A percentile compares a stretch with the other conserved stretches of the same genome.
These are phyloP conservation scores for Neurospora sp. DNA, from an alignment of 495 filamentous ascomycete species.

Conservation along the genomic window DNA sequence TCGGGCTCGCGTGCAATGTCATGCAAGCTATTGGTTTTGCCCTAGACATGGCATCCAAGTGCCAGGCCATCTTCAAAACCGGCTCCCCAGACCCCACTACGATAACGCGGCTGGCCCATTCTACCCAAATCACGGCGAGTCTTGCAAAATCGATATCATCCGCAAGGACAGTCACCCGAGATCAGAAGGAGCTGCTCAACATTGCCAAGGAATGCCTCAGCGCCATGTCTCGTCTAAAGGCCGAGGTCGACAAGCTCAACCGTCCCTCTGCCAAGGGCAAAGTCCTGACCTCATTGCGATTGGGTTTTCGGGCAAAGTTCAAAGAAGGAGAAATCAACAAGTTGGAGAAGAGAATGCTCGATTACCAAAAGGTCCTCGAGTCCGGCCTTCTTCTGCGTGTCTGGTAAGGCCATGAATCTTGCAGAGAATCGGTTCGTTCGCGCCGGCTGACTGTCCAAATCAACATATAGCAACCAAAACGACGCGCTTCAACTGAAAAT, in stretches of 20 bases:
- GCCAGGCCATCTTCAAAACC: constrained; percentile 1
- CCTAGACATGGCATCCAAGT: neutral
- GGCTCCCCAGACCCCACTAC: constrained; percentile 7
- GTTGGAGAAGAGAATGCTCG: neutral
- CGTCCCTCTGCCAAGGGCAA: constrained; percentile 1
- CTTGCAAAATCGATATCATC: constrained; percentile 1
- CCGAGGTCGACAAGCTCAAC: neutral
- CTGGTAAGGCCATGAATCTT: constrained; percentile 1
- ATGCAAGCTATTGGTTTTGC: constrained; percentile 20
- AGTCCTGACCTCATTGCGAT: neutral
- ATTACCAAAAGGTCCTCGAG: constrained; percentile 2
- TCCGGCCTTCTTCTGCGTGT: neutral
- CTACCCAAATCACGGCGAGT: neutral
- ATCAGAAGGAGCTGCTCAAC: neutral
- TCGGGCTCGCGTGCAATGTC: constrained; percentile 22
- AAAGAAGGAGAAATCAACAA: neutral
- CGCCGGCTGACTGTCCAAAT: neutral
- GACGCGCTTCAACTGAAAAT: constrained; percentile 1
- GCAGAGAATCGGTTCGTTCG: neutral
- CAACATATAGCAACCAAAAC: neutral
- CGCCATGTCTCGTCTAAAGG: neutral
- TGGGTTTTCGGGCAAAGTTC: neutral
- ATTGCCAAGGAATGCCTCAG: neutral
- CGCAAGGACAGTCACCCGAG: constrained; percentile 1
- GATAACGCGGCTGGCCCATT: neutral